These are phyloP conservation scores for Kitagawia praeruptora DNA, from an alignment of 129 eudicot genomes.

Conservation along the genomic window DNA sequence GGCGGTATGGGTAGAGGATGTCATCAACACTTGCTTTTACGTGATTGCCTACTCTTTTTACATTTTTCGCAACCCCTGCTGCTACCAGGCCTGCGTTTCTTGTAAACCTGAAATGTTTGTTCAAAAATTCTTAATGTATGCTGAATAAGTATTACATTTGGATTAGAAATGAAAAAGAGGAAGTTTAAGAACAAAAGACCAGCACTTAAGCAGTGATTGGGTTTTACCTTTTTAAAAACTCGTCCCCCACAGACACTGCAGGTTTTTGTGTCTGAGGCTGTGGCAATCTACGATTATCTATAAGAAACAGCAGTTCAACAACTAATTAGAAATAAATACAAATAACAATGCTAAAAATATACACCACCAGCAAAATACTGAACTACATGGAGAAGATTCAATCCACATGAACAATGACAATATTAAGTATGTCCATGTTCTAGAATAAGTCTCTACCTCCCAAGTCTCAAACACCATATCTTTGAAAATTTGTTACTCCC, in stretches of 20 bases:
- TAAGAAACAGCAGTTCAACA: conserved; percentile 13
- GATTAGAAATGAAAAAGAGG: neutral
- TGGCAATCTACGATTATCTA: conserved; percentile 54
- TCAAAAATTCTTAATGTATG: neutral
- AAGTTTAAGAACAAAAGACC: neutral
- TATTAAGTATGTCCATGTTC: neutral
- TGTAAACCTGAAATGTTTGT: conserved; percentile 46
- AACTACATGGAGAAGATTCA: neutral
- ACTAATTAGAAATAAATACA: neutral
- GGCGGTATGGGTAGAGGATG: conserved; percentile 63
- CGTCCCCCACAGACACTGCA: conserved; percentile 48
- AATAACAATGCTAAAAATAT: neutral
- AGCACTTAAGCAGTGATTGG: neutral
- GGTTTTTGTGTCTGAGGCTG: conserved; percentile 71
- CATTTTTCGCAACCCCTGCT: conserved; percentile 74
- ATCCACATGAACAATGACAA: neutral
- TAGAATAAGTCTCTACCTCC: neutral
- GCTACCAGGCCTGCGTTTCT: conserved; percentile 87
- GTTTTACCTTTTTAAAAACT: conserved; percentile 78
- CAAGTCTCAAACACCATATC: neutral
- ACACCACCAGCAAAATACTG: neutral
- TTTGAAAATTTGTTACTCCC: no score
- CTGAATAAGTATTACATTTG: neutral
- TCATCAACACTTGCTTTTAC: conserved; percentile 71
- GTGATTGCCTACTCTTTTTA: conserved; percentile 64